Conservation (phyloP, 306 rosid species). For the Cucumis melo region DNA sequence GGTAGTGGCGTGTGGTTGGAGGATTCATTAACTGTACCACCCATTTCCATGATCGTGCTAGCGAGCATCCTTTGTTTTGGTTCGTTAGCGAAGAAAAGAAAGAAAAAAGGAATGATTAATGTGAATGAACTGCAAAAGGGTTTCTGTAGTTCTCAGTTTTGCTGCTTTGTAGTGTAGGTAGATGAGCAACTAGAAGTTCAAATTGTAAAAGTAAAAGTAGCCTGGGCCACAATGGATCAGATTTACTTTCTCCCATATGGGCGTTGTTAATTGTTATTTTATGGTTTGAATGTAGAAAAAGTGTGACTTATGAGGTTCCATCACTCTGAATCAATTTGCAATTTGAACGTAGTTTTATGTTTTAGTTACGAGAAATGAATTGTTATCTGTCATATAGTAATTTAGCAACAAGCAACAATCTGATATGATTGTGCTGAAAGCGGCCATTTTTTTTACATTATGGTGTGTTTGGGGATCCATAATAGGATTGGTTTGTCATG, state of each 20-base stretch:
- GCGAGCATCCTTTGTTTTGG: neutral
- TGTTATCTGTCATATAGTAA: no score
- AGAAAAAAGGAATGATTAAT: neutral
- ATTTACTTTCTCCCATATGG: neutral
- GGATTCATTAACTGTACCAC: neutral
- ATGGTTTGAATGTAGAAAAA: neutral
- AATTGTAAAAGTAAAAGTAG: neutral
- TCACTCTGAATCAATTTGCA: neutral
- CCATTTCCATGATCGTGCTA: neutral
- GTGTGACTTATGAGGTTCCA: neutral
- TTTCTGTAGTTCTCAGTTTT: conserved; percentile 1
- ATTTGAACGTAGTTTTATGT: neutral
- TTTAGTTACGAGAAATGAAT: neutral
- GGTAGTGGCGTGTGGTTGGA: neutral
- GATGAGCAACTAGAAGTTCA: neutral
- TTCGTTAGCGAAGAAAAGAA: neutral
- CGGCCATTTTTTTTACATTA: neutral
- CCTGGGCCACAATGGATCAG: neutral
- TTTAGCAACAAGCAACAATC: neutral
- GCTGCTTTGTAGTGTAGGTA: neutral
- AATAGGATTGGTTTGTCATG: no score
- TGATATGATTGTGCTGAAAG: neutral
- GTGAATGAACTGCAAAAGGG: neutral
- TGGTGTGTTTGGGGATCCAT: no score
- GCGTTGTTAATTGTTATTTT: neutral